Conservation (phyloP, 2,329 filamentous ascomycete species). For the Calonectria leucothoes region DNA sequence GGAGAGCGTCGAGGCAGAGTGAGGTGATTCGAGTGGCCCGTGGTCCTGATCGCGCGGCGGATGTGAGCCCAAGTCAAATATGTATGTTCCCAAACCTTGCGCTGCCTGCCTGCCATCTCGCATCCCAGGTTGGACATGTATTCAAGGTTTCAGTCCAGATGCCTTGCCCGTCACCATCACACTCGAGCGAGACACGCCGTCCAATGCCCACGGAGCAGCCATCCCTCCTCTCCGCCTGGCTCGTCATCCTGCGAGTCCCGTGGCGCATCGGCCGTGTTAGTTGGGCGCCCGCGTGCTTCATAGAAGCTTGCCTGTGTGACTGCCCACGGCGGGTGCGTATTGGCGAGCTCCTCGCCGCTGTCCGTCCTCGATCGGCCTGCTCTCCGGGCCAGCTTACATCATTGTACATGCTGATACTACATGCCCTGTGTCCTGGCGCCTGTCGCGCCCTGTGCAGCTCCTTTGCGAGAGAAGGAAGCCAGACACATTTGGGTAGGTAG, state of each 20-base stretch:
- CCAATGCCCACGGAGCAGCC: slow-evolving; percentile 18
- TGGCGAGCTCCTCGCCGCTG: background rate
- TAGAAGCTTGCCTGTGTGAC: slow-evolving; percentile 15
- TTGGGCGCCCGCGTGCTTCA: slow-evolving; percentile 10
- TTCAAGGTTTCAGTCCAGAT: slow-evolving; percentile 11
- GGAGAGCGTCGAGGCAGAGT: slow-evolving; percentile 42
- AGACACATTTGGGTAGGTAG: background rate
- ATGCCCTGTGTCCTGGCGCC: slow-evolving; percentile 6
- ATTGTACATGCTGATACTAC: slow-evolving; percentile 33
- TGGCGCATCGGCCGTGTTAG: slow-evolving; percentile 20
- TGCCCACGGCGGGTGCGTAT: background rate
- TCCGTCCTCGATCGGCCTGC: slow-evolving; percentile 26
- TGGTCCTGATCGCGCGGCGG: slow-evolving; percentile 37
- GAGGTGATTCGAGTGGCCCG: slow-evolving; percentile 43
- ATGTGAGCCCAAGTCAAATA: slow-evolving; percentile 16
- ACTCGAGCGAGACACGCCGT: slow-evolving; percentile 5
- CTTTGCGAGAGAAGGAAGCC: background rate
- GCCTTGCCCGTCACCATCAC: slow-evolving; percentile 4
- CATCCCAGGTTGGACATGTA: slow-evolving; percentile 3
- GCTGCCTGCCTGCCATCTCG: background rate
- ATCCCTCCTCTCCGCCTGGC: slow-evolving; percentile 6
- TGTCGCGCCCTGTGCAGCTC: slow-evolving; percentile 8
- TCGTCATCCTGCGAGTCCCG: slow-evolving; percentile 17
- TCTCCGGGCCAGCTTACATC: slow-evolving; percentile 39
- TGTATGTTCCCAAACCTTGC: slow-evolving; percentile 11